Conservation (phyloP, 1,284 basidiomycete species). For the Cutaneotrichosporon sp. region DNA sequence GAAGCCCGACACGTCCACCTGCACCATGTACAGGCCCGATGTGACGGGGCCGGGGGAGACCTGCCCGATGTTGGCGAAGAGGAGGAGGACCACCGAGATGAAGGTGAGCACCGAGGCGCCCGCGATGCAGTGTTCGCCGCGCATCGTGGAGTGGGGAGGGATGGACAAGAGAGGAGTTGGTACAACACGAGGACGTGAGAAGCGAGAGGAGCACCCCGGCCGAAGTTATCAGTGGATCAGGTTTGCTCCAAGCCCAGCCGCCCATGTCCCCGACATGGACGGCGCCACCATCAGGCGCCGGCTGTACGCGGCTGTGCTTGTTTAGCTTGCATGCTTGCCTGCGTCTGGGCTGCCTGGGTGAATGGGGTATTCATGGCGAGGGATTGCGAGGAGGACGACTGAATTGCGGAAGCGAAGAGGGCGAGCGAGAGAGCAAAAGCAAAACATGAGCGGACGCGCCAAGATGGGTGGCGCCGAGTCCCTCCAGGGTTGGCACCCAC, state of each 20-base stretch:
- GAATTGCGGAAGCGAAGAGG: neutral
- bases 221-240: neutral
- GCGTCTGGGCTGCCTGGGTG: no score
- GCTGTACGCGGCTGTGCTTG: no score
- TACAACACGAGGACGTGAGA: neutral
- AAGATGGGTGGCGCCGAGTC: neutral
- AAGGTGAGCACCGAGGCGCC: conserved; percentile 45
- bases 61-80: conserved; percentile 51
- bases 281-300: no score
- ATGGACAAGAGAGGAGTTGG: neutral
- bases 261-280: no score
- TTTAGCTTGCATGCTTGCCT: no score
- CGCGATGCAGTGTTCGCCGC: conserved; percentile 50
- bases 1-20: conserved; percentile 47
- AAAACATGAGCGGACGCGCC: neutral
- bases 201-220: neutral
- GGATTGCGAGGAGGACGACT: neutral
- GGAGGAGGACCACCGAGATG: conserved; percentile 47
- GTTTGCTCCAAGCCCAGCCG: no score
- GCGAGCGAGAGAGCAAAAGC: neutral
- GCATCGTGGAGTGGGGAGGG: conserved; percentile 33
- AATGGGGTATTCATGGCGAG: neutral
- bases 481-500: no score
- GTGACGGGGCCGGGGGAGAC: conserved; percentile 37
- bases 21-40: conserved; percentile 42